Evolutionary conservation across 2,329 filamentous ascomycete species (phyloP).

Genomic region (Cercospora citrullina): DNA sequence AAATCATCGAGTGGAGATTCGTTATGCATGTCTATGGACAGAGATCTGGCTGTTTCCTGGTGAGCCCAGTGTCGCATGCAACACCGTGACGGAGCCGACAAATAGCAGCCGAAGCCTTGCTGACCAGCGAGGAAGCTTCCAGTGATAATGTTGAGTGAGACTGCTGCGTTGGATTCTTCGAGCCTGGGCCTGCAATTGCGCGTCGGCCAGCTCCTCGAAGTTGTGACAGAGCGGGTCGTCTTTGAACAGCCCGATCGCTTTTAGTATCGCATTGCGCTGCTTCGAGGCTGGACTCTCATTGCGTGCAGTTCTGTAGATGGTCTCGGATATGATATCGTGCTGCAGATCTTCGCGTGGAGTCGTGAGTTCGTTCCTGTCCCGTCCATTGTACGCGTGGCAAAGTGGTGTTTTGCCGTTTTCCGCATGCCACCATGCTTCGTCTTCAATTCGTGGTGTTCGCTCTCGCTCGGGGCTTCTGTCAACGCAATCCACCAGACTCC

Average conservation of each 20-base stretch:
- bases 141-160: not conserved
- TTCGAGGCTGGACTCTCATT: not conserved
- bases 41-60: not conserved
- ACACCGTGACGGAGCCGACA: not conserved
- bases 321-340: not conserved
- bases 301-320: not conserved
- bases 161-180: not conserved
- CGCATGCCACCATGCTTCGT: not conserved
- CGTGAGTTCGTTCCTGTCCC: too few relatives aligned
- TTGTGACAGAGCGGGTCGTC: too few relatives aligned
- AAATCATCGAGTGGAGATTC: not conserved
- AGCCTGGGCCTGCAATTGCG: not conserved
- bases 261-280: not conserved
- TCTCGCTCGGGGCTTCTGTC: not conserved
- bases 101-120: not conserved
- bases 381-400: not conserved
- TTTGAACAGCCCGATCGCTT: too few relatives aligned
- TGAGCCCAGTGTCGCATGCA: not conserved
- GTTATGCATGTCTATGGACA: not conserved
- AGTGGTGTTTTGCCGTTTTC: not conserved
- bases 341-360: not conserved
- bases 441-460: not conserved
- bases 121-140: not conserved
- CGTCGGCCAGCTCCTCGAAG: not conserved
- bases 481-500: not conserved